These are phyloP conservation scores for Harringtonia aguacate DNA, from an alignment of 2,329 filamentous ascomycete species.

Conservation along the genomic window DNA sequence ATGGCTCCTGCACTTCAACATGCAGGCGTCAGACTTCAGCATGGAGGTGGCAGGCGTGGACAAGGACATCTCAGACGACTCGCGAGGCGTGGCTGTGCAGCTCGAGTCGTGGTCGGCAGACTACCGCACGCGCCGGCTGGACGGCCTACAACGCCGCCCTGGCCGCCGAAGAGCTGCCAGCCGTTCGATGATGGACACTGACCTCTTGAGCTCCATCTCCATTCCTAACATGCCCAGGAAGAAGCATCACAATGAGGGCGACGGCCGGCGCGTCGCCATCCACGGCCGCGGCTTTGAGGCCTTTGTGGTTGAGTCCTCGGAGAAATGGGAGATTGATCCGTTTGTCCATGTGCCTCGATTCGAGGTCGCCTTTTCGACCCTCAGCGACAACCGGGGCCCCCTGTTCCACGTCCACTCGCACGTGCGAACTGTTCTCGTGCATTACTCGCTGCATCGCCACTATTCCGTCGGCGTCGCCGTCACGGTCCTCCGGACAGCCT, in stretches of 20 bases:
- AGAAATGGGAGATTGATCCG: constrained; percentile 74
- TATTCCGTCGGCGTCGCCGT: constrained; percentile 79
- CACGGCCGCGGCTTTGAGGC: constrained; percentile 78
- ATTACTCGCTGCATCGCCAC: constrained; percentile 90
- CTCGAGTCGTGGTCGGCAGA: constrained; percentile 81
- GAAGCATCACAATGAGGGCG: constrained; percentile 47
- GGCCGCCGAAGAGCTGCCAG: constrained; percentile 65
- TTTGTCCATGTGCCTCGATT: constrained; percentile 81
- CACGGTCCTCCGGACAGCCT: constrained; percentile 63
- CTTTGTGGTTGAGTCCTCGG: constrained; percentile 78
- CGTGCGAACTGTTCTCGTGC: constrained; percentile 65
- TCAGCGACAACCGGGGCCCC: constrained; percentile 77
- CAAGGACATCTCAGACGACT: constrained; percentile 67
- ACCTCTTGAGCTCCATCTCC: constrained; percentile 42
- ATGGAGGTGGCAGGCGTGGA: constrained; percentile 87
- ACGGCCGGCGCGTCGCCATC: constrained; percentile 72
- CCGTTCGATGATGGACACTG: constrained; percentile 56
- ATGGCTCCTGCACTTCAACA: constrained; percentile 75
- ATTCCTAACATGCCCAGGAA: constrained; percentile 40
- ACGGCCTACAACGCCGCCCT: constrained; percentile 47
- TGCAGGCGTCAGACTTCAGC: constrained; percentile 83
- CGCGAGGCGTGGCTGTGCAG: constrained; percentile 74
- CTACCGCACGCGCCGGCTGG: constrained; percentile 72
- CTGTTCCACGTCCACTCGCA: constrained; percentile 80
- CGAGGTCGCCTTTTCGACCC: constrained; percentile 75